Base-by-base conservation (phyloP, 257 asterid genomes). In the Lithospermum erythrorhizon region DNA sequence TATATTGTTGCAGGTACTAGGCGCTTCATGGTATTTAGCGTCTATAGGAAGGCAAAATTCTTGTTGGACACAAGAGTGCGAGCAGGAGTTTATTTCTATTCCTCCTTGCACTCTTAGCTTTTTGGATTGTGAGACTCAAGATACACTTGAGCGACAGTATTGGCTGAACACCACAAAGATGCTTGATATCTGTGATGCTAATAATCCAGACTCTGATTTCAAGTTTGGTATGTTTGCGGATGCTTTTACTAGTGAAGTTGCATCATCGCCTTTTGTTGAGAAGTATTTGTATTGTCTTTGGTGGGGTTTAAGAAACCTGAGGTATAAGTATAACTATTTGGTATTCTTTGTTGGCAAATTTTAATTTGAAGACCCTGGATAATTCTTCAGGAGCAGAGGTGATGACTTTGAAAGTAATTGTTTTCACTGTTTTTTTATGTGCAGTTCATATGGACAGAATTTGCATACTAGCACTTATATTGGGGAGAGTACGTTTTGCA, bases 221-320 rank as follows among this genome's bases (percentile, higher is more conserved):
- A 89, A 82, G 75, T 93, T 93, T 32, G 98, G 98, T 59, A 89
- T 93, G 82, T 93, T 93, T 55, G 94, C 97, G n/a, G 85, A 79
- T 68, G 97, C 98, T 59, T 89, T 93, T 57, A 88, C 84, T 0
- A 82, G 88, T 57, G 65, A 81, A 63, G 98, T 93, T 32, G 89
- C 97, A 72, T 77, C 95, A 1, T 73, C 98, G 11, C 29, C 55
- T 20, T 88, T 86, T 78, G 6, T 80, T 16, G 82, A 83, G 65
- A 89, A 89, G 81, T 89, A 88, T 76, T 72, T 89, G 14, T 86
- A 89, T 70, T 84, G 97, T 79, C 95, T 93, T 23, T 93, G 98
- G 98, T 88, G 98, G 98, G 98, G 98, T 63, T 76, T 93, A 64
- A 77, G 97, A 72, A 93, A 93, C 71, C 75, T 93, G 79, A 88